Percentiles rank a stretch among this genome's conserved stretches.
phyloP scores from a whole-genome alignment of 2,329 filamentous ascomycete genomes.

The Claviceps sp. region DNA sequence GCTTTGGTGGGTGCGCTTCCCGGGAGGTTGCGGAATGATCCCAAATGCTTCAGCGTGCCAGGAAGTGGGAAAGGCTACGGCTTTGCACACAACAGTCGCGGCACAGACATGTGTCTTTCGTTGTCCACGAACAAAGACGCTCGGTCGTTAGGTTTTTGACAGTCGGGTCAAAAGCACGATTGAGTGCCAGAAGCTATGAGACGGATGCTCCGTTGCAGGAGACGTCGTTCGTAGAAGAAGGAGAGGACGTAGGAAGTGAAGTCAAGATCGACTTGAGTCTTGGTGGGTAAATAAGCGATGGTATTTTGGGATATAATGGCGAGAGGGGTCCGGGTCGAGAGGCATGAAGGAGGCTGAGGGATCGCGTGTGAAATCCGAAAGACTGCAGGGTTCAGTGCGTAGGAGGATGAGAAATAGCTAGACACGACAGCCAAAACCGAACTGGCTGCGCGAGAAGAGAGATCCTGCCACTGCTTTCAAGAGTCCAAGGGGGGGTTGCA shows the following conservation, averaged over 20 bases:
- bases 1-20: background rate
- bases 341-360: conserved; percentile 1
- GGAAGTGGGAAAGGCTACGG: background rate
- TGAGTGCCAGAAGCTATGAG: background rate
- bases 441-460: background rate
- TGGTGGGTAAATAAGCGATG: conserved; percentile 2
- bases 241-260: conserved; percentile 5
- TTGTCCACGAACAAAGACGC: background rate
- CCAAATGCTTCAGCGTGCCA: background rate
- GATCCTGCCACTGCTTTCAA: background rate
- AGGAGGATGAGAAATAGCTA: background rate
- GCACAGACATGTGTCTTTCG: background rate
- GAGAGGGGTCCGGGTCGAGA: conserved; percentile 1
- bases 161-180: background rate
- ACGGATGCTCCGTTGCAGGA: background rate
- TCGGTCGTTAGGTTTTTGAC: background rate
- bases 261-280: background rate
- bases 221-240: conserved; percentile 3
- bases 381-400: background rate
- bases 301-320: conserved; percentile 1
- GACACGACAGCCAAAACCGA: background rate
- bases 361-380: background rate
- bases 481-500: background rate
- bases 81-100: background rate
- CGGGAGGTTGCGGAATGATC: background rate